phyloP scores from a whole-genome alignment of 495 filamentous ascomycete genomes.

The Penicillium manginii region DNA sequence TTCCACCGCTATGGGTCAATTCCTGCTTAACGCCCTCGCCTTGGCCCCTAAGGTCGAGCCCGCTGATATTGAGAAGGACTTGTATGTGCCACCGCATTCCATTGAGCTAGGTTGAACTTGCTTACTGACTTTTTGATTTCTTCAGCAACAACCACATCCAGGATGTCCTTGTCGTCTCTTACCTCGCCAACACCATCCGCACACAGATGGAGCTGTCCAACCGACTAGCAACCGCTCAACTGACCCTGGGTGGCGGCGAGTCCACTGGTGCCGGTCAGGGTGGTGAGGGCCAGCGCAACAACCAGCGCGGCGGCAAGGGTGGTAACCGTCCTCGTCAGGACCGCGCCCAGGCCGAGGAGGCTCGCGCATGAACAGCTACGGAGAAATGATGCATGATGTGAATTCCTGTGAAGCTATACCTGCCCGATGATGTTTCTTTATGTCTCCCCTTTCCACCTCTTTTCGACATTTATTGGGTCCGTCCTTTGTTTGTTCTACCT shows the following conservation, averaged over 20 bases:
- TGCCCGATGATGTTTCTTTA: slow-evolving; percentile 28
- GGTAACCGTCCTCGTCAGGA: slow-evolving; percentile 49
- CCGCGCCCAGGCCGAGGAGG: slow-evolving; percentile 40
- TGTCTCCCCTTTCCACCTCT: slow-evolving; percentile 20
- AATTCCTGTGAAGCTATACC: slow-evolving; percentile 22
- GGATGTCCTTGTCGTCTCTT: slow-evolving; percentile 94
- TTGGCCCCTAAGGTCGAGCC: slow-evolving; percentile 92
- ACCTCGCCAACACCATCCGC: slow-evolving; percentile 97
- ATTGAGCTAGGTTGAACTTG: slow-evolving; percentile 29
- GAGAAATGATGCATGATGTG: slow-evolving; percentile 34
- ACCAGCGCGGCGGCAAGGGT: slow-evolving; percentile 54
- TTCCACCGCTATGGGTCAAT: slow-evolving; percentile 88
- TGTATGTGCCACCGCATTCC: slow-evolving; percentile 54
- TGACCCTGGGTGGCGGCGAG: slow-evolving; percentile 65
- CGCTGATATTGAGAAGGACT: slow-evolving; percentile 89
- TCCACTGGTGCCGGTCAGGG: slow-evolving; percentile 35
- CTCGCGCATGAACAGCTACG: slow-evolving; percentile 41
- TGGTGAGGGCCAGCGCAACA: slow-evolving; percentile 40
- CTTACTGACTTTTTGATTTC: slow-evolving; percentile 33
- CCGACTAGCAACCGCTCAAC: slow-evolving; percentile 81
- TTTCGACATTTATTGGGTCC: slow-evolving; percentile 19
- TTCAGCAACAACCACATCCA: slow-evolving; percentile 95
- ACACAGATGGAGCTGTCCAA: slow-evolving; percentile 98
- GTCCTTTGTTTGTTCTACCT: slow-evolving; percentile 20
- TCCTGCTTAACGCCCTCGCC: slow-evolving; percentile 86